phyloP scores from a whole-genome alignment of 371 early-diverging fungal species.

The Lichtheimia ornata region DNA sequence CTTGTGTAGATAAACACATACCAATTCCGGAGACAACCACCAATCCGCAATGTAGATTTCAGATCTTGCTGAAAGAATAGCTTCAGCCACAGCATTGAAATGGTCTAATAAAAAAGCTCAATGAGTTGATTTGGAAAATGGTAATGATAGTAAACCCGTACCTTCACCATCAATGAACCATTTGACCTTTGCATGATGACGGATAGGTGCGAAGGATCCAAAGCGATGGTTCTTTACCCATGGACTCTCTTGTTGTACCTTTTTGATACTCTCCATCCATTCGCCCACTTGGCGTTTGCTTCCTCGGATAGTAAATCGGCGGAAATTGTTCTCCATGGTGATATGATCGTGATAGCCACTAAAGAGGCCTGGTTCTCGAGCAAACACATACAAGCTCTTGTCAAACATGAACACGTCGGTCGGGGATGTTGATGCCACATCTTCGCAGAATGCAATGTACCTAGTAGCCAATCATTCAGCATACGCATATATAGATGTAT shows the following conservation, averaged over 20 bases:
- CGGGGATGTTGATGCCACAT: constrained; percentile 53
- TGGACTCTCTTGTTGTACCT: constrained; percentile 60
- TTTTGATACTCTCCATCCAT: constrained; percentile 62
- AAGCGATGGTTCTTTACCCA: constrained; percentile 76
- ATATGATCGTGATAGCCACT: constrained; percentile 40
- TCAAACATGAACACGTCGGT: constrained; percentile 47
- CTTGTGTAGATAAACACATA: constrained; percentile 11
- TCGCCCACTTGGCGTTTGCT: constrained; percentile 65
- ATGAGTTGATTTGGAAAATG: constrained; percentile 8
- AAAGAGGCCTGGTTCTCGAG: constrained; percentile 31
- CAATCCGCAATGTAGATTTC: constrained; percentile 76
- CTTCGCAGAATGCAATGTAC: constrained; percentile 57
- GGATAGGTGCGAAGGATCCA: constrained; percentile 81
- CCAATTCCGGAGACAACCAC: constrained; percentile 50
- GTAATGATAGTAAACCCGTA: constrained; percentile 9
- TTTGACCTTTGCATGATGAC: constrained; percentile 63
- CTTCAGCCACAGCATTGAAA: constrained; percentile 77
- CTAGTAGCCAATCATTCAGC: constrained; percentile 17
- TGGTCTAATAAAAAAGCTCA: constrained; percentile 55
- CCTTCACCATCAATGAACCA: constrained; percentile 84
- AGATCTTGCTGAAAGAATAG: constrained; percentile 69
- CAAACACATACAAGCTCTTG: constrained; percentile 27
- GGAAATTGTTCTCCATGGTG: constrained; percentile 55
- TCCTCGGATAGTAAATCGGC: constrained; percentile 70
- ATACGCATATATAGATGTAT: neutral